Base-by-base conservation (phyloP, 2,329 filamentous ascomycete genomes). In the Coleophoma cylindrospora region DNA sequence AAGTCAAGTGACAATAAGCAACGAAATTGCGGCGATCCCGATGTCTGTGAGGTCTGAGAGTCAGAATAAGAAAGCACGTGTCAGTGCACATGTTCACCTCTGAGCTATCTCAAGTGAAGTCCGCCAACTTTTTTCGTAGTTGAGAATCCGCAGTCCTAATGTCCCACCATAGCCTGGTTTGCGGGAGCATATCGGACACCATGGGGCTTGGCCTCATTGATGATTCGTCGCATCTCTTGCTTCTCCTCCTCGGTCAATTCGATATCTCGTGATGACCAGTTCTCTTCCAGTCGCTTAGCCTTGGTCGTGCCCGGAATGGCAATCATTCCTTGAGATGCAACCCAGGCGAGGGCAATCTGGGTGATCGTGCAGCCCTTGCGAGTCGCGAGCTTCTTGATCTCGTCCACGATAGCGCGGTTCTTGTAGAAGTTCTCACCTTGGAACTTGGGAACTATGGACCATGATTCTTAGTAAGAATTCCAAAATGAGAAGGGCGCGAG, bases 331-430 rank as follows among this genome's bases (percentile, higher is more conserved):
- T 77, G 74, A 27, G 68, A 66, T 45, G 73, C 61, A 34, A 81
- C 62, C 80, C 80, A 84, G 3, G 74, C 76, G 22, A 84, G 59
- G 1, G 75, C 76, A 22, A 84, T 65, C 66, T 83, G 79, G 1
- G 69, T 68, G 2, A 70, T 53, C 0, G 76, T 77, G 49, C 68
- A 71, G 1, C 70, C 70, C 59, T 77, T 77, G 56, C 63, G 65
- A 51, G 61, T 49, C 2, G 74, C 73, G n/a, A 78, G 53, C 19
- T 65, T 61, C 53, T 71, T 62, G 3, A 79, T 51, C 45, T 70
- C 61, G 5, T 67, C 54, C 4, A 77, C 72, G 13, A 79, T 62
- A 49, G 71, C 60, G n/a, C 76, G 52, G 57, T 83, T 83, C 56
- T 72, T 70, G 34, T 69, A 65, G 54, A 79, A 77, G 52, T 76